These are phyloP conservation scores for Ajuga reptans DNA, from an alignment of 305 asterid genomes.

Conservation along the genomic window DNA sequence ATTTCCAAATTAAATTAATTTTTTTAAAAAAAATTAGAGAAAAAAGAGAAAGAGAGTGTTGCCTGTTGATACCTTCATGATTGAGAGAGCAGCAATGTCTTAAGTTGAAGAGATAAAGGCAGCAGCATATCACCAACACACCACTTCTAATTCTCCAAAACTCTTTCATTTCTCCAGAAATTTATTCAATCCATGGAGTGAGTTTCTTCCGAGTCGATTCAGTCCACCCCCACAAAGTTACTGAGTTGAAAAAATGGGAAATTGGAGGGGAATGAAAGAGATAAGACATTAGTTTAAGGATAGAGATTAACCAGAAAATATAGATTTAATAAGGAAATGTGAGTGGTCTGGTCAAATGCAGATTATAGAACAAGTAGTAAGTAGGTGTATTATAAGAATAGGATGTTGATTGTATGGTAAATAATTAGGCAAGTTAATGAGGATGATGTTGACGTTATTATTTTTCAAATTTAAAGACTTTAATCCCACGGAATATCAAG, in stretches of 20 bases:
- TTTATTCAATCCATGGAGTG: background rate
- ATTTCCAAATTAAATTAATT: background rate
- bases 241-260: slow-evolving; percentile 1
- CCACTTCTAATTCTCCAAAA: slow-evolving; percentile 32
- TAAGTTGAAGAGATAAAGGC: slow-evolving; percentile 31
- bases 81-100: slow-evolving; percentile 53
- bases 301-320: slow-evolving; percentile 3
- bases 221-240: slow-evolving; percentile 26
- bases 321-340: background rate
- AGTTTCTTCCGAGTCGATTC: slow-evolving; percentile 31
- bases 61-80: slow-evolving; percentile 47
- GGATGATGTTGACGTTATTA: background rate
- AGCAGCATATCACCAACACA: slow-evolving; percentile 27
- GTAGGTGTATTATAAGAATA: background rate
- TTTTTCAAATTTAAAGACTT: no score
- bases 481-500: no score
- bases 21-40: no score
- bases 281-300: background rate
- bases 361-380: background rate
- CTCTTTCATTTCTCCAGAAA: slow-evolving; percentile 40
- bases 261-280: slow-evolving; percentile 1
- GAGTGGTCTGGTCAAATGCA: background rate
- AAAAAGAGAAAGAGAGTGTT: background rate
- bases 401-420: slow-evolving; percentile 19
- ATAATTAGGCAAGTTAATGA: background rate